A percentile compares a stretch with the other conserved stretches of the same genome.
These are phyloP conservation scores for Trichoderma afroharzianum DNA, from an alignment of 2,329 filamentous ascomycete genomes.

Conservation along the genomic window DNA sequence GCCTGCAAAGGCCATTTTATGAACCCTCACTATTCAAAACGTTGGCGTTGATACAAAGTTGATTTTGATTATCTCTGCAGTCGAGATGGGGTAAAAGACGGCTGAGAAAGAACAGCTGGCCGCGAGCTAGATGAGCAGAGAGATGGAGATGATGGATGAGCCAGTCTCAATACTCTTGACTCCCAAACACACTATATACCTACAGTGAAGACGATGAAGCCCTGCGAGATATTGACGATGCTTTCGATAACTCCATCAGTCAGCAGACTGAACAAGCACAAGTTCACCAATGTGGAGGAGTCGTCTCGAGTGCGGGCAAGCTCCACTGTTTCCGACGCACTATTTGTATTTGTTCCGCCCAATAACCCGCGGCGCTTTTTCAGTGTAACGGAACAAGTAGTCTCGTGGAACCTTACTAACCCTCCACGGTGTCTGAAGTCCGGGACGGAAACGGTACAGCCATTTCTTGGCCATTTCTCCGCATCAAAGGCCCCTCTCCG, in stretches of 20 bases:
- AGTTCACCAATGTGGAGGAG: constrained; percentile 1
- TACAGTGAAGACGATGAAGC: neutral
- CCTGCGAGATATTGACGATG: neutral
- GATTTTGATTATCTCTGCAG: neutral
- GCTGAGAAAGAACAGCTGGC: neutral
- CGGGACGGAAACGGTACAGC: constrained; percentile 2
- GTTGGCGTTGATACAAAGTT: neutral
- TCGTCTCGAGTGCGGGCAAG: neutral
- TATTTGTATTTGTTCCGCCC: neutral
- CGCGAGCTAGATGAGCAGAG: neutral
- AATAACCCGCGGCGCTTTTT: neutral
- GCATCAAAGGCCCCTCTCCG: neutral
- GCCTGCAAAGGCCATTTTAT: constrained; percentile 18
- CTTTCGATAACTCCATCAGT: neutral
- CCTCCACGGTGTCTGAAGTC: neutral
- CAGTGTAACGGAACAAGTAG: neutral
- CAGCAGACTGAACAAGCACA: neutral
- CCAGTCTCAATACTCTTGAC: neutral
- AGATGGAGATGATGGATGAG: neutral
- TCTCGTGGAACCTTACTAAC: neutral
- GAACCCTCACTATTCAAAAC: neutral
- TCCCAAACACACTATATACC: constrained; percentile 5
- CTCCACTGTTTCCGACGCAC: constrained; percentile 14
- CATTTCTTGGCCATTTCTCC: neutral
- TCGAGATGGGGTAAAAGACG: neutral